These are phyloP conservation scores for Acanthamoeba royreba DNA, from an alignment of 208 protist genomes.

Conservation along the genomic window DNA sequence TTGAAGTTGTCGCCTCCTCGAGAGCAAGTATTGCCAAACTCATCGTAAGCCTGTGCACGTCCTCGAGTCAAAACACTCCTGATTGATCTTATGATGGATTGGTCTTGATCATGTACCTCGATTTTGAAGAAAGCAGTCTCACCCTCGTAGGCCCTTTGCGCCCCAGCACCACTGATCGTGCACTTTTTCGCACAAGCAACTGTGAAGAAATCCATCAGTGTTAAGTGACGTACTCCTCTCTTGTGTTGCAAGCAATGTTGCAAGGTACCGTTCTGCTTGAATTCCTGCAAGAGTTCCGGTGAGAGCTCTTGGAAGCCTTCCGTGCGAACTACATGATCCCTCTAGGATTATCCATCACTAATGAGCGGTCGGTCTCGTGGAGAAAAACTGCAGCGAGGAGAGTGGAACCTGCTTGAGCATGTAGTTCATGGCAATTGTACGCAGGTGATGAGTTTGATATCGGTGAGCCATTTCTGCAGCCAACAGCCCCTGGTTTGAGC, in stretches of 20 bases:
- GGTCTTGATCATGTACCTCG: not conserved
- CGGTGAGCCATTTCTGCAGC: not conserved
- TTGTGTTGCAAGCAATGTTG: not conserved
- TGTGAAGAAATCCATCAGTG: no score
- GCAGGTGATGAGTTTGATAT: not conserved
- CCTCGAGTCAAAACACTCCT: no score
- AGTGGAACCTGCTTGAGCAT: not conserved
- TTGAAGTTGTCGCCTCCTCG: not conserved
- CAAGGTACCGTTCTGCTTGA: not conserved
- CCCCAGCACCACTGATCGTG: not conserved
- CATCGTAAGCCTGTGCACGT: not conserved
- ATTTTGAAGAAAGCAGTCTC: not conserved
- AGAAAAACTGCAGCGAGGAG: no score
- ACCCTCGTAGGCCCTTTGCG: not conserved
- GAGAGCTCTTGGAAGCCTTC: not conserved
- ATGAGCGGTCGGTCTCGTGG: no score
- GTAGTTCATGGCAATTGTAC: conserved; percentile 8
- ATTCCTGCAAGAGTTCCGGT: not conserved
- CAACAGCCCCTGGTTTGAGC: no score
- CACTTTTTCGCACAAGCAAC: not conserved
- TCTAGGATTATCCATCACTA: no score
- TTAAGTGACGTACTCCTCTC: no score
- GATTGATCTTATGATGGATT: no score
- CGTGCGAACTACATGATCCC: not conserved
- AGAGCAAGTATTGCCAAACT: not conserved